Base-by-base conservation (phyloP, 352 stramenopile genomes). In the Phytophthora constricta region DNA sequence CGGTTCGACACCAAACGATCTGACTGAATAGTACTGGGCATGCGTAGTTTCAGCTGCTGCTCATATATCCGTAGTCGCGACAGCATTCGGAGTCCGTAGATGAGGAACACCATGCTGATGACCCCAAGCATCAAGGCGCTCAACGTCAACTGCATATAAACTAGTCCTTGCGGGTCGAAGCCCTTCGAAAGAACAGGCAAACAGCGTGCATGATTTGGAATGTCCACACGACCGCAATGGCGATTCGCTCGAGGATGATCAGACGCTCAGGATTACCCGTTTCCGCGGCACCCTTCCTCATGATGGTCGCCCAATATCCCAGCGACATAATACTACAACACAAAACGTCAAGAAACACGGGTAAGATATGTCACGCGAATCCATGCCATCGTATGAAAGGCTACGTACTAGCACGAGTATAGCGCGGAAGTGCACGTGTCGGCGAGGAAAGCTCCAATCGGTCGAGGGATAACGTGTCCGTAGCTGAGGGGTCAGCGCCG, bases 341-440 rank as follows among this genome's bases (percentile, higher is more conserved):
- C 9, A 28, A 27, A 47, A 8, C 2, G 37, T n/a, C n/a, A n/a
- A n/a, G n/a, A n/a, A n/a, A n/a, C n/a, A n/a, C 1, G 23, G 4
- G 17, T 2, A 19, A 64, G 51, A 55, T 27, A 39, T 25, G 5
- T 23, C 16, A 22, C 1, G 28, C 53, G 17, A 14, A 8, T 9
- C 11, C 1, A 23, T 0, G 14, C 20, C 2, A 48, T 22, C 3
- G 16, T 7, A 33, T 11, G 13, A 10, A 41, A 28, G n/a, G n/a
- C n/a, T n/a, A 66, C 61, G 43, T 70, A 70, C 60, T 68, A 71
- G 41, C 37, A 67, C 52, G 77, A 80, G 58, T 83, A 83, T 11
- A 86, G 68, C 16, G 74, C 77, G 16, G 74, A 71, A 22, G 77
- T 86, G 65, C 77, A 86, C 2, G 77, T 77, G 61, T 81, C 72